Evolutionary conservation across 345 rosid genomes (phyloP), one percentile per base, ranked within the genome.

Genomic region (Lepidium sativum): DNA sequence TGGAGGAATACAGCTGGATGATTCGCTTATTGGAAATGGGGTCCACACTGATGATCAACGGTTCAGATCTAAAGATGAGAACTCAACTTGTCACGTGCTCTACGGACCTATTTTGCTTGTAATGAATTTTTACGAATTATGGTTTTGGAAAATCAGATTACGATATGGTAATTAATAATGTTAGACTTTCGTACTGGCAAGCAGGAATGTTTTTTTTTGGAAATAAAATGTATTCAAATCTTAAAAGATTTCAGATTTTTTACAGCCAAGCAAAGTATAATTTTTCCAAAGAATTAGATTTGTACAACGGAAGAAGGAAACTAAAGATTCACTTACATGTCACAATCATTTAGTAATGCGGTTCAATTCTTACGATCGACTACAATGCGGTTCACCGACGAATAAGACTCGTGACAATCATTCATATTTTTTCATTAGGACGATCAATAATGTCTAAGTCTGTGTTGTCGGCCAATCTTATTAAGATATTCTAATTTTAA

Each of bases 41-140:
- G 57, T 52, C 62, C 35, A 20, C 23, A 12, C 33, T 32, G 4
- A 5, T 0, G 7, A 31, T 14, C 17, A 35, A 65, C 72, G 76
- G 76, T 3, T 44, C 35, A 51, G 76, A 72, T 72, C 58, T 12
- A 58, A 56, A 1, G 64, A 40, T 71, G 52, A 45, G 42, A 57
- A 23, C 48, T 12, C 67, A 58, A 65, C 67, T 66, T 72, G 67
- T 42, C 76, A 72, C 71, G 71, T 72, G 76, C 76, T 42, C 67
- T 65, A 71, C 66, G 65, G 60, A 55, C 47, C 39, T 33, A 31
- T 57, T 25, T 41, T 65, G 39, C 66, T 48, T 45, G 50, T 70
- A 13, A 37, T 48, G 39, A 27, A 27, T 27, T 38, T 18, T 8
- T 44, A 14, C 37, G 53, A 16, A 27, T 21, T 35, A 49, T 61